Evolutionary conservation across 345 rosid genomes (phyloP).

Genomic region (Rhodomyrtus tomentosa): DNA sequence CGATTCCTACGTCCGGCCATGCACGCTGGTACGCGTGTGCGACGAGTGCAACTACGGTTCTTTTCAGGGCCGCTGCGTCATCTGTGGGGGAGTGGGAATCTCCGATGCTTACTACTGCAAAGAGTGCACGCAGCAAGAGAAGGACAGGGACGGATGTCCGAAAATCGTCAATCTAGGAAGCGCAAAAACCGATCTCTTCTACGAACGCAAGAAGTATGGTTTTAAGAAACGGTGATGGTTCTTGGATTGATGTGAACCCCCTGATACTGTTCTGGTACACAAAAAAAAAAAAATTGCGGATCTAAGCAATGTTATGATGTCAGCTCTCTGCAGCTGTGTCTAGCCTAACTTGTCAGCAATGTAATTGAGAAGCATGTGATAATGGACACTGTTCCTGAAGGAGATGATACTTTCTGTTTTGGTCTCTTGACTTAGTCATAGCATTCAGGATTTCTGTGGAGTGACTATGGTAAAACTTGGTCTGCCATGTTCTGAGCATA

Average conservation of each 20-base stretch:
- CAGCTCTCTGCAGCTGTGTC: too few species aligned
- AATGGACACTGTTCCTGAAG: not conserved
- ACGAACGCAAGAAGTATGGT: constrained; percentile 28
- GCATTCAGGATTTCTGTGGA: not conserved
- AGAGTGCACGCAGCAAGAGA: constrained; percentile 31
- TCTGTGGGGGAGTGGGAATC: constrained; percentile 31
- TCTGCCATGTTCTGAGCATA: not conserved
- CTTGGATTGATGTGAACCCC: too few species aligned
- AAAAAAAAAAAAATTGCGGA: too few species aligned
- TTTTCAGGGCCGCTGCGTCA: constrained; percentile 29
- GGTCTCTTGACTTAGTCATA: not conserved
- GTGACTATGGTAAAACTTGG: not conserved
- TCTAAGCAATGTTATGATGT: too few species aligned
- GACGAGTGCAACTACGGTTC: constrained; percentile 34
- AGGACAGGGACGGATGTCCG: constrained; percentile 29
- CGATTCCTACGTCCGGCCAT: constrained; percentile 28
- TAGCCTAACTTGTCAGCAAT: not conserved
- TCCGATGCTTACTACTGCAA: constrained; percentile 37
- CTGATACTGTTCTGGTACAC: too few species aligned
- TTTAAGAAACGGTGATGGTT: constrained; percentile 20
- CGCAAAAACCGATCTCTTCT: constrained; percentile 24
- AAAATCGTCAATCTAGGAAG: constrained; percentile 22
- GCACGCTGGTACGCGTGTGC: constrained; percentile 29
- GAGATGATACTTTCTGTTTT: not conserved
- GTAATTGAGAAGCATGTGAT: not conserved